Evolutionary conservation across 176 grass and related monocot species (phyloP).

Genomic region (Neostapfia colusana): DNA sequence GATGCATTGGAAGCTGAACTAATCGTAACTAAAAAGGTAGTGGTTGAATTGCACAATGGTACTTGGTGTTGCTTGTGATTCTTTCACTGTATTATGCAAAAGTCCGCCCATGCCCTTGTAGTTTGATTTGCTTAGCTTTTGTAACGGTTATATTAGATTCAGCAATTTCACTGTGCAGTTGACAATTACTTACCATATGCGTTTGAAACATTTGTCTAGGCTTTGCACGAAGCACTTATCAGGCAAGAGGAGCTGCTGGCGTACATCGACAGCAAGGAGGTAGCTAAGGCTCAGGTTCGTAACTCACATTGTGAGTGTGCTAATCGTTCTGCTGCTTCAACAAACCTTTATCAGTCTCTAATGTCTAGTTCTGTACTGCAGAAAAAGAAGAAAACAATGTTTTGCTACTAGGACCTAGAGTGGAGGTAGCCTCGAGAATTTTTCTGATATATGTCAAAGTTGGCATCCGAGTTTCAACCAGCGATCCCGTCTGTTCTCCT

Average conservation of each 20-base stretch:
- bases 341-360: background rate
- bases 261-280: conserved; percentile 74
- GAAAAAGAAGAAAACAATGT: conserved; percentile 59
- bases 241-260: conserved; percentile 95
- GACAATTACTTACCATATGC: background rate
- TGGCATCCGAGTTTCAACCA: conserved; percentile 38
- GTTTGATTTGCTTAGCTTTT: background rate
- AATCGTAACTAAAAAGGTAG: conserved; percentile 99
- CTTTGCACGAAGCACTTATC: conserved; percentile 91
- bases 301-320: background rate
- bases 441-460: conserved; percentile 21
- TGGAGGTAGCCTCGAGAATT: background rate
- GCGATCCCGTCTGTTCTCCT: conserved; percentile 15
- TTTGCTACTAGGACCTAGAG: conserved; percentile 61
- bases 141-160: background rate
- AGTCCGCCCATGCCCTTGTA: background rate
- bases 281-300: conserved; percentile 78
- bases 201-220: conserved; percentile 45
- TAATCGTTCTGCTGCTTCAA: background rate
- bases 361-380: conserved; percentile 18
- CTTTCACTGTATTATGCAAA: background rate
- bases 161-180: background rate
- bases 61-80: background rate
- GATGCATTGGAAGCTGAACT: conserved; percentile 98
- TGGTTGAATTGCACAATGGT: background rate